Evolutionary conservation across 352 stramenopile genomes (phyloP), one percentile per base, ranked within the genome.

Genomic region (Hyaloperonospora arabidopsidis): DNA sequence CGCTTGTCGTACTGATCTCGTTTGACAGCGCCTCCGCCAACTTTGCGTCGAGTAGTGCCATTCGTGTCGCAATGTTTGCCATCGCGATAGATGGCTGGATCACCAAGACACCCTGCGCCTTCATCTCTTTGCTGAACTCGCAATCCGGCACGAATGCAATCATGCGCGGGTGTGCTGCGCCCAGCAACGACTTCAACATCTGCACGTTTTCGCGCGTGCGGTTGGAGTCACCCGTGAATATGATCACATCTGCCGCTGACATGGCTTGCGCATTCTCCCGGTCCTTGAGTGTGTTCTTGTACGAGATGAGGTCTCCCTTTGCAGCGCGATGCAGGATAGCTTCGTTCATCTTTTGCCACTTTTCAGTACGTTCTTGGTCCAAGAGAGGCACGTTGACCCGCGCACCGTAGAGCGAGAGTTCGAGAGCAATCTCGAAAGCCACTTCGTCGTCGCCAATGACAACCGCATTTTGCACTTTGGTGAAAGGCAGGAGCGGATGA

Each of bases 61-160:
- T 84, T 15, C 75, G 73, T n/a, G 75, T 86, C 1, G 68, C 73
- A 35, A 86, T 83, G 46, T 86, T 86, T 22, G 77, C 74, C 39
- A 87, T 40, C 15, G 77, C 75, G 41, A 87, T 86, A 1, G 74
- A 85, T 43, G 77, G 75, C 54, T 86, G 74, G 35, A 87, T 79
- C 36, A 77, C 75, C 32, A 87, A 51, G 13, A 57, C 58, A 2
- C 58, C 58, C 13, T 57, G 51, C 0, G 21, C 52, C 28, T 65
- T 65, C 58, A 87, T 73, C 45, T 74, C 57, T 49, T 84, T 71
- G 32, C 65, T 75, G 23, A 71, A 70, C 7, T 60, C 70, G 41
- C 59, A 70, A 49, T 86, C 67, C 0, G 67, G 70, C 29, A 86
- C 70, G 13, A 86, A 32, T 0, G 74, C 75, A 36, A 87, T 84